A percentile compares a stretch with the other conserved stretches of the same genome.
These are phyloP conservation scores for Malassezia nana DNA, from an alignment of 1,284 basidiomycete genomes.

Conservation along the genomic window DNA sequence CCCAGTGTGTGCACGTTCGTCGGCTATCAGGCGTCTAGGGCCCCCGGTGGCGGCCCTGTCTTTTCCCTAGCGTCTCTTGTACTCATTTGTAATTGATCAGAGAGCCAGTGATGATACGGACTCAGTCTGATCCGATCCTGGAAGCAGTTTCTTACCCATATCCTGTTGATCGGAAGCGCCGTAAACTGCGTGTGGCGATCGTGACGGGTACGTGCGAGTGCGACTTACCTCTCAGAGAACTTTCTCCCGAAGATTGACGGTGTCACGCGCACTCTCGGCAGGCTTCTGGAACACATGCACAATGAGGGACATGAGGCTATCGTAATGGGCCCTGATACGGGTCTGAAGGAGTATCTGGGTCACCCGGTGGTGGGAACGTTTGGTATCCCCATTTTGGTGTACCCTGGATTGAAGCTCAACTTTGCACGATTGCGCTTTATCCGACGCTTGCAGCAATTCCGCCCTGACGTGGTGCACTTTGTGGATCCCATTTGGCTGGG, in stretches of 20 bases:
- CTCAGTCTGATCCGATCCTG: conserved; percentile 5
- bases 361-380: conserved; percentile 55
- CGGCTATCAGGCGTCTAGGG: neutral
- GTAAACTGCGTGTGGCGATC: conserved; percentile 48
- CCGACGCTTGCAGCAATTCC: conserved; percentile 49
- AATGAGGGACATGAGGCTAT: conserved; percentile 55
- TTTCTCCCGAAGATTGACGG: conserved; percentile 56
- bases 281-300: conserved; percentile 55
- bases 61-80: neutral
- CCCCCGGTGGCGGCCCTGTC: too few species aligned
- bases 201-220: conserved; percentile 31
- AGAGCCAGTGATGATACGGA: neutral
- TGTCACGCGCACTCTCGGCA: conserved; percentile 55
- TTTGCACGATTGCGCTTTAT: conserved; percentile 56
- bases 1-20: neutral
- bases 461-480: conserved; percentile 53
- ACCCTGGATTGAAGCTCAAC: conserved; percentile 56
- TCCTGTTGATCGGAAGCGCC: conserved; percentile 30
- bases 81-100: neutral
- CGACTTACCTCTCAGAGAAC: conserved; percentile 50
- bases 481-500: conserved; percentile 56
- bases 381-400: conserved; percentile 55
- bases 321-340: conserved; percentile 54
- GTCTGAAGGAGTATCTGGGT: conserved; percentile 53
- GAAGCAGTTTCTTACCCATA: conserved; percentile 18